Evolutionary conservation across 257 asterid species (phyloP).

Genomic region (Eucommia ulmoides): DNA sequence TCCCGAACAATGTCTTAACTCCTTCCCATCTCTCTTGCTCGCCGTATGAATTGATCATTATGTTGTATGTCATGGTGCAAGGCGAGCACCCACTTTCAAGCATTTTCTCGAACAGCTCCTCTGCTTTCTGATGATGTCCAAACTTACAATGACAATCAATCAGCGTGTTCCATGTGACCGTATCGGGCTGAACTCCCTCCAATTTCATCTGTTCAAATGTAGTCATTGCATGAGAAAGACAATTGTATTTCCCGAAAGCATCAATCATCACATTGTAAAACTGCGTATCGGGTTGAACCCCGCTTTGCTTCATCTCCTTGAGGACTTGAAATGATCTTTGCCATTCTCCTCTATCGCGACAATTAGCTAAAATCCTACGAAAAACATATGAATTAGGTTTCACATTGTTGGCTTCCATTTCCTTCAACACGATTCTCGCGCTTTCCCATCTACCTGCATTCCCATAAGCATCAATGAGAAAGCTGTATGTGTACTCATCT

Average conservation of each 20-base stretch:
- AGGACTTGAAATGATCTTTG: slow-evolving; percentile 88
- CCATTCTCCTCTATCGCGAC: slow-evolving; percentile 94
- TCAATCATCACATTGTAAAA: slow-evolving; percentile 89
- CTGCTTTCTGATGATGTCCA: slow-evolving; percentile 48
- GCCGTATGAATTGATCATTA: slow-evolving; percentile 78
- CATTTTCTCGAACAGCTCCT: slow-evolving; percentile 65
- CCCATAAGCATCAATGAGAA: slow-evolving; percentile 91
- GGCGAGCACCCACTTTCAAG: slow-evolving; percentile 55
- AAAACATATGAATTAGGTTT: slow-evolving; percentile 66
- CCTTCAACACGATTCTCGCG: slow-evolving; percentile 75
- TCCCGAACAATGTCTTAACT: slow-evolving; percentile 55
- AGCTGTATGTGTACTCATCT: slow-evolving; percentile 69
- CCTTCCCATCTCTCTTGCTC: slow-evolving; percentile 81
- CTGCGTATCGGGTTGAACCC: slow-evolving; percentile 70
- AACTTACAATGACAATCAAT: slow-evolving; percentile 88
- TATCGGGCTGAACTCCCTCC: slow-evolving; percentile 73
- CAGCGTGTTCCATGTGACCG: slow-evolving; percentile 85
- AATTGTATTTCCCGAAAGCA: slow-evolving; percentile 80
- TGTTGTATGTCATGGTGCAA: slow-evolving; percentile 79
- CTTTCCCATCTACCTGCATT: slow-evolving; percentile 98
- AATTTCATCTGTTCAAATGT: slow-evolving; percentile 68
- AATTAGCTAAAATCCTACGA: slow-evolving; percentile 65
- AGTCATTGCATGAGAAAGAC: slow-evolving; percentile 81
- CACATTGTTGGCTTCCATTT: slow-evolving; percentile 67
- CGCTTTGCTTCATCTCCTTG: slow-evolving; percentile 75